phyloP scores from a whole-genome alignment of 495 filamentous ascomycete genomes.

The Xylaria venustula region DNA sequence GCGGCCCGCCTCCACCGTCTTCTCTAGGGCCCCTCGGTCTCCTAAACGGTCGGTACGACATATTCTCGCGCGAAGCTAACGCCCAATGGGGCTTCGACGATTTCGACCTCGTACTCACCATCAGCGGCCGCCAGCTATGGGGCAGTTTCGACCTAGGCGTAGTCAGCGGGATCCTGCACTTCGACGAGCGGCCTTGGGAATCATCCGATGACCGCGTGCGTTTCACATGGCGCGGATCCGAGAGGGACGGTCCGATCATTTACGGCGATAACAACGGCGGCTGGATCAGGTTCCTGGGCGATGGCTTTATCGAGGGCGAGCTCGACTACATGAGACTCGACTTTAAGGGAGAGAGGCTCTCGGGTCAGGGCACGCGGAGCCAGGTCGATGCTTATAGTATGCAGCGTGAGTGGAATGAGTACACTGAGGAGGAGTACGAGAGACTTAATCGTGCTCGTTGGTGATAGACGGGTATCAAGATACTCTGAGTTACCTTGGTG shows the following conservation, averaged over 20 bases:
- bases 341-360: conserved; percentile 20
- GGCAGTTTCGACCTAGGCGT: conserved; percentile 32
- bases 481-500: no score
- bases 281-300: conserved; percentile 30
- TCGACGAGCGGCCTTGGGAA: conserved; percentile 28
- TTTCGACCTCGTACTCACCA: conserved; percentile 28
- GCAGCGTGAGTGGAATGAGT: conserved; percentile 25
- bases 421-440: conserved; percentile 17
- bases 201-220: conserved; percentile 18
- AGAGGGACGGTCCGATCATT: conserved; percentile 17
- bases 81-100: conserved; percentile 13
- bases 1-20: neutral
- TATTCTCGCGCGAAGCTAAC: conserved; percentile 23
- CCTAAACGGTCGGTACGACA: conserved; percentile 45
- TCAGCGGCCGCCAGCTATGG: conserved; percentile 34
- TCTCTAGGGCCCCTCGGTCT: conserved; percentile 32
- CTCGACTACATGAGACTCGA: conserved; percentile 18
- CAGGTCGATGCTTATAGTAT: conserved; percentile 27
- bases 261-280: conserved; percentile 19
- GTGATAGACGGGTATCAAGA: neutral
- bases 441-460: conserved; percentile 13
- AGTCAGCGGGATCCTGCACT: conserved; percentile 26
- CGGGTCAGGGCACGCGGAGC: conserved; percentile 30
- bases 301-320: conserved; percentile 26
- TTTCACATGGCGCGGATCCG: conserved; percentile 33